phyloP scores from a whole-genome alignment of 768 basidiomycete species.

The Lactarius pseudohatsudake region DNA sequence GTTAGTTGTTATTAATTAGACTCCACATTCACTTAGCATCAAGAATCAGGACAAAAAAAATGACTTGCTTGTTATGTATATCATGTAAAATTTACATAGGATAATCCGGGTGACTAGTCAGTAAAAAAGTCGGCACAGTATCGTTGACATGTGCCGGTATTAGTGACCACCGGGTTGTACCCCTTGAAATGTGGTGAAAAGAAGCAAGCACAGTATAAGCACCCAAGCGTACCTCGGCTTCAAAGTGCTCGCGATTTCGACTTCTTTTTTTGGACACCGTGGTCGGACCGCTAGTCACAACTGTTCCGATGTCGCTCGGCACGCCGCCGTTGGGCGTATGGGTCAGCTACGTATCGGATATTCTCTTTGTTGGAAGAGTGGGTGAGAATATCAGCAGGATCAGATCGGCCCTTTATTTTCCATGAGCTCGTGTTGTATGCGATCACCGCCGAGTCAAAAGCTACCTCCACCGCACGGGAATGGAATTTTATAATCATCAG shows the following conservation, averaged over 20 bases:
- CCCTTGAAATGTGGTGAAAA: not conserved
- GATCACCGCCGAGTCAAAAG: constrained; percentile 1
- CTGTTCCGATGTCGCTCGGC: not conserved
- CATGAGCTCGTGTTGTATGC: not conserved
- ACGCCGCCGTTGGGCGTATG: not conserved
- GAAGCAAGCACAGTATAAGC: not conserved
- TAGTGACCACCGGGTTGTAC: not conserved
- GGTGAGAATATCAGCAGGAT: not conserved
- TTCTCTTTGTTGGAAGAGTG: not conserved
- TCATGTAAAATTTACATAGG: not conserved
- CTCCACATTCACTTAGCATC: not conserved
- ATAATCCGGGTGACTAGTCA: not conserved
- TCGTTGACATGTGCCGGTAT: not conserved
- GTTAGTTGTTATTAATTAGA: not conserved
- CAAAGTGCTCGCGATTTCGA: not conserved
- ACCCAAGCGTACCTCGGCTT: not conserved
- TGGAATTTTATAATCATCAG: not conserved
- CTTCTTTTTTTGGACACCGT: not conserved
- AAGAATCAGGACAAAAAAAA: not conserved
- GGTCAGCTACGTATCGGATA: not conserved
- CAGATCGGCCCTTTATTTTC: not conserved
- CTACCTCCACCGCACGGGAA: not conserved
- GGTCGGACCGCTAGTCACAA: not conserved
- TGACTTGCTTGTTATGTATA: not conserved
- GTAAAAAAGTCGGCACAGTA: too few species aligned